Percentiles rank a stretch among this genome's conserved stretches.
phyloP scores from a whole-genome alignment of 768 basidiomycete species.

The Pleurotus djamor region DNA sequence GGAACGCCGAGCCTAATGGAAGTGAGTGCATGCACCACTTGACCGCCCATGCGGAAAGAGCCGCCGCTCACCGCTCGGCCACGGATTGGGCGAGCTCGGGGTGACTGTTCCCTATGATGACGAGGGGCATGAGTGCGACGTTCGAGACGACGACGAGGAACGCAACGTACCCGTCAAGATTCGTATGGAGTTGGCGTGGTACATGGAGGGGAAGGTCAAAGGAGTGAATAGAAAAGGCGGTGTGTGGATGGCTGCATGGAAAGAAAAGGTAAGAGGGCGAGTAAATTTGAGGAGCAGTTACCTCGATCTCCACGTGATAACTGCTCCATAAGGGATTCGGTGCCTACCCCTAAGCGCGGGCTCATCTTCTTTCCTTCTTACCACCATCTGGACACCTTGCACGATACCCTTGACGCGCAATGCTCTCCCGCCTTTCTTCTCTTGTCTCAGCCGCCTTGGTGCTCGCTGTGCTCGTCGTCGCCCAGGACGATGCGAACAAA shows the following conservation, averaged over 20 bases:
- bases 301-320: not conserved
- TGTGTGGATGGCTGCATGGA: constrained; percentile 2
- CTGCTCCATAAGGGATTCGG: not conserved
- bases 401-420: too few species aligned
- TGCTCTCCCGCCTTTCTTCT: too few species aligned
- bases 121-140: constrained; percentile 12
- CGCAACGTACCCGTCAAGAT: constrained; percentile 63
- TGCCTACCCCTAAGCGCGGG: too few species aligned
- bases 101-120: constrained; percentile 87
- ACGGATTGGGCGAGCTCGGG: constrained; percentile 95
- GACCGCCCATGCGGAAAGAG: constrained; percentile 34
- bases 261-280: not conserved
- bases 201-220: constrained; percentile 43
- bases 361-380: too few species aligned
- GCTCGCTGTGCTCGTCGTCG: not conserved
- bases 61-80: constrained; percentile 91
- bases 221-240: constrained; percentile 9
- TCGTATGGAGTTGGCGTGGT: constrained; percentile 80
- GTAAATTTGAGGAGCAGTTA: not conserved
- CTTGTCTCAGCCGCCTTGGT: not conserved
- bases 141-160: not conserved
- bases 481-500: not conserved
- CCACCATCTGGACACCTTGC: too few species aligned
- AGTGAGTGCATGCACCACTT: constrained; percentile 43
- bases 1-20: constrained; percentile 80